Base-by-base conservation (phyloP, 139 green algal species). In the Chlorella sp. region DNA sequence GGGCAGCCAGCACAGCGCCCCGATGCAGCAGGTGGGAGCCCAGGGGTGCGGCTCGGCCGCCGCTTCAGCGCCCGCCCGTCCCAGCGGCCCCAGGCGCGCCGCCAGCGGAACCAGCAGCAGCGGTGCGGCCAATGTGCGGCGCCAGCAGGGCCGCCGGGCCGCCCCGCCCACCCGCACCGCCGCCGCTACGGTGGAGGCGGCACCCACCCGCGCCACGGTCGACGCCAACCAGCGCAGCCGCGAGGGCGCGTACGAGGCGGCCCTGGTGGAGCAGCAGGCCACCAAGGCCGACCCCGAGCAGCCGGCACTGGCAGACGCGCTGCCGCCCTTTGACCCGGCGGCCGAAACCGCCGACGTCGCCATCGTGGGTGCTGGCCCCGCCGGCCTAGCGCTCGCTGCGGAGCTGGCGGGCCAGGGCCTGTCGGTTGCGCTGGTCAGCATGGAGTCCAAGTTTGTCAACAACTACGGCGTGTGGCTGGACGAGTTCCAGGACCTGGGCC, bases 401-500 rank as follows among this genome's bases (percentile, higher is more conserved):
- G 94, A 98, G 86, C 88, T 98, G 47, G 96, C 86, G 3, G 87
- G 91, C n/a, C 81, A 89, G 1, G 96, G 96, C 5, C 78, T 99
- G 0, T 86, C n/a, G 3, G 94, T 98, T 2, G 93, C 85, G 23
- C 89, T 98, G 4, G 82, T 97, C 15, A 93, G 93, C 93, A 34
- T 75, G 65, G 87, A 88, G 55, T 26, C 44, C n/a, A 81, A 78
- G 21, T 90, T 90, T 83, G 82, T 94, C 2, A 99, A 99, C 88
- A 99, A 99, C 86, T 99, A 99, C 81, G 97, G 97, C 44, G 97
- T 99, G 17, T 99, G 97, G 97, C 84, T 97, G 15, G 97, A 99
- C 72, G 97, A 99, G 88, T 99, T 99, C 74, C 88, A 96, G 73
- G 95, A 92, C 0, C 95, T 99, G 92, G 95, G 95, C 0, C 85